Percentiles rank a stretch among this genome's conserved stretches.
phyloP scores from a whole-genome alignment of 2,329 filamentous ascomycete genomes.

The Cladobotryum mycophilum region DNA sequence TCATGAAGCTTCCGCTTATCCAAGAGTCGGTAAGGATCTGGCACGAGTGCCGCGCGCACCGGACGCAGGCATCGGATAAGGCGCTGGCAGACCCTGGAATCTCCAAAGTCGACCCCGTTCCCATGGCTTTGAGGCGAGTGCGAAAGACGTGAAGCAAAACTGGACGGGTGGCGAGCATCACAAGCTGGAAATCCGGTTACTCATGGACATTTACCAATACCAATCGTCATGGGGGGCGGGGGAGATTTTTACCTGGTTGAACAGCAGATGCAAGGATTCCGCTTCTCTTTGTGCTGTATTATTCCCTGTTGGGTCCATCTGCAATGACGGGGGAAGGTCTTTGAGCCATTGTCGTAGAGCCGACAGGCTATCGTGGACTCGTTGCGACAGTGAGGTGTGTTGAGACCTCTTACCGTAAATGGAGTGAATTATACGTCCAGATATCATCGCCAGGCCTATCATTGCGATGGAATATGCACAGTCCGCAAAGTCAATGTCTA shows the following conservation, averaged over 20 bases:
- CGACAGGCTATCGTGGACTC: constrained; percentile 26
- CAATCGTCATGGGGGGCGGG: fast-evolving
- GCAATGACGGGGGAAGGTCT: constrained; percentile 24
- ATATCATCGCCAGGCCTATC: constrained; percentile 31
- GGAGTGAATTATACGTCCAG: constrained; percentile 22
- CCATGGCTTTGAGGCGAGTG: constrained; percentile 20
- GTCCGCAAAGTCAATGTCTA: constrained; percentile 27
- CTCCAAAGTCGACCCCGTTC: constrained; percentile 14
- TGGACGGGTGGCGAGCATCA: constrained; percentile 28
- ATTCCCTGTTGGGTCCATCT: constrained; percentile 21
- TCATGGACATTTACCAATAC: neutral
- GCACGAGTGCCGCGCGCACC: constrained; percentile 38
- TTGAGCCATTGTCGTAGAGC: constrained; percentile 26
- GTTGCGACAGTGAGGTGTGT: constrained; percentile 24
- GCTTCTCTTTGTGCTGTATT: constrained; percentile 17
- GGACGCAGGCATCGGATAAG: constrained; percentile 37
- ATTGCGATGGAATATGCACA: constrained; percentile 27
- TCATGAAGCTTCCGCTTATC: constrained; percentile 40
- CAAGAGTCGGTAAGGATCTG: constrained; percentile 37
- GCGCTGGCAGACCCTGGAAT: constrained; percentile 29
- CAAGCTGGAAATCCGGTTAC: constrained; percentile 18
- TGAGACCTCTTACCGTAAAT: constrained; percentile 27
- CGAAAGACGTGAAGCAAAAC: constrained; percentile 29
- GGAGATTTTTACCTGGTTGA: constrained; percentile 22
- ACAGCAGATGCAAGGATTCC: constrained; percentile 28